Evolutionary conservation across 2,329 filamentous ascomycete genomes (phyloP).

Genomic region (Phoma sp.): DNA sequence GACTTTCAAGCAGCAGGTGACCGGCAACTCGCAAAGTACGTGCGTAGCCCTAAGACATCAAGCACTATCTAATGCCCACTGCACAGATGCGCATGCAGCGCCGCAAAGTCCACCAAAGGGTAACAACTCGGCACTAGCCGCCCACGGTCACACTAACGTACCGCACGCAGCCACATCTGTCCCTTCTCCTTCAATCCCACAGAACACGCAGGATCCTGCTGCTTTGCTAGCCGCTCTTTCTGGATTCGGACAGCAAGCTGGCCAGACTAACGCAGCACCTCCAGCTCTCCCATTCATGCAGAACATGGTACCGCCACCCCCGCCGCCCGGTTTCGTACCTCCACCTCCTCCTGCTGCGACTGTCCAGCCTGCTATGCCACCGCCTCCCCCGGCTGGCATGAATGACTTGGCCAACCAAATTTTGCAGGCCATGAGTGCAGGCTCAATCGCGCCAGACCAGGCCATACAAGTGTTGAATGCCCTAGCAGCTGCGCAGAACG

Average conservation of each 20-base stretch:
- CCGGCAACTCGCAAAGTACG: slow-evolving; percentile 70
- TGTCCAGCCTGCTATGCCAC: slow-evolving; percentile 31
- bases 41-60: slow-evolving; percentile 20
- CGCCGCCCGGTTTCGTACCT: slow-evolving; percentile 41
- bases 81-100: slow-evolving; percentile 29
- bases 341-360: slow-evolving; percentile 33
- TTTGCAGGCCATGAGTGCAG: slow-evolving; percentile 41
- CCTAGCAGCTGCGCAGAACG: slow-evolving; percentile 34
- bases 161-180: slow-evolving; percentile 30
- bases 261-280: slow-evolving; percentile 37
- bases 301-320: slow-evolving; percentile 38
- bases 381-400: slow-evolving; percentile 32
- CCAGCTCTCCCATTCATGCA: slow-evolving; percentile 37
- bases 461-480: slow-evolving; percentile 42
- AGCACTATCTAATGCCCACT: slow-evolving; percentile 13
- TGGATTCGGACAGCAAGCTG: slow-evolving; percentile 36
- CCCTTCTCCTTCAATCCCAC: slow-evolving; percentile 16
- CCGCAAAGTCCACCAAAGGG: slow-evolving; percentile 38
- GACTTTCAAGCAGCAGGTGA: slow-evolving; percentile 84
- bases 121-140: slow-evolving; percentile 27
- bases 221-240: slow-evolving; percentile 45
- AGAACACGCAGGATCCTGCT: slow-evolving; percentile 35
- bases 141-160: slow-evolving; percentile 34
- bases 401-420: slow-evolving; percentile 41
- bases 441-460: slow-evolving; percentile 44